Evolutionary conservation across 345 rosid species (phyloP), one percentile per base, ranked within the genome.

Genomic region (Chamaenerion angustifolium): DNA sequence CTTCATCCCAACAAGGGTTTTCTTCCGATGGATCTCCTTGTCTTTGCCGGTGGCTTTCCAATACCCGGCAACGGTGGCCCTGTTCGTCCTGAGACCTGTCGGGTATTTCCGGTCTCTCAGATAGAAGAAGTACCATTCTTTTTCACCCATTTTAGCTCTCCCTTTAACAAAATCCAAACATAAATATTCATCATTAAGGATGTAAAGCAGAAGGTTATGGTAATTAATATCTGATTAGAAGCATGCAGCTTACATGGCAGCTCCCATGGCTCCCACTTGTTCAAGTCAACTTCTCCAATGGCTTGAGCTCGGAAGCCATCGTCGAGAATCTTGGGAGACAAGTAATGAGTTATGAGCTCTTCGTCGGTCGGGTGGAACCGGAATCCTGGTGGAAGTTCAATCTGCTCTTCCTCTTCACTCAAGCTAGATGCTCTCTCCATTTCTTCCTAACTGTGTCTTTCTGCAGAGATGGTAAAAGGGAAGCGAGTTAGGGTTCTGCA

Each of bases 221-320:
- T 13, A 44, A n/a, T n/a, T 21, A 14, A 13, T 12, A 25, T 5
- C 10, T 41, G 3, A 45, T 11, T 8, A 14, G 13, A 45, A 25
- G 45, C 8, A 37, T 15, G 10, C 14, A 11, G 27, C 58, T 56
- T 44, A 56, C 59, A 15, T 2, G 59, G 59, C 51, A 56, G 46
- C 42, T 56, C 59, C 59, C 59, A 56, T 2, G 59, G 59, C 50
- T 56, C 59, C 14, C 59, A 56, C 59, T 56, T 56, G 51, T 56
- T 56, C 50, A 56, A 8, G 40, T 46, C 59, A 3, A 46, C 59
- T 14, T 56, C 59, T 17, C 51, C 59, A 6, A 56, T 45, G 43
- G 59, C 51, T 16, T 9, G 47, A 12, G 51, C 43, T 4, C 10
- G 18, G 59, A 56, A 56, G 12, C 42, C 19, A 14, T 12, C 35